These are phyloP conservation scores for Pythium utonaiense DNA, from an alignment of 352 stramenopile genomes.

Conservation along the genomic window DNA sequence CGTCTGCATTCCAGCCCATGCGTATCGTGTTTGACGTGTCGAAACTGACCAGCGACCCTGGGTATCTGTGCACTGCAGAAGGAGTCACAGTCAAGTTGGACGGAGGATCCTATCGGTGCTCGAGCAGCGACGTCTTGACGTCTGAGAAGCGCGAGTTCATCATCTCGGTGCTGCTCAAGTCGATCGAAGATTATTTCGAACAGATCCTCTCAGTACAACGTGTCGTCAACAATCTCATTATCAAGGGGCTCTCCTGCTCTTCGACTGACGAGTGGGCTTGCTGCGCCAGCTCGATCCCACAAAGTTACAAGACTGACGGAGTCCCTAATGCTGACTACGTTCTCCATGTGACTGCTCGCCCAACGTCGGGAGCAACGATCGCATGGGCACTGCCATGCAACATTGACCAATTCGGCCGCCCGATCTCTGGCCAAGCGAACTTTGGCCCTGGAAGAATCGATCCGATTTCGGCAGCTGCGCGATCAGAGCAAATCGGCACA, in stretches of 20 bases:
- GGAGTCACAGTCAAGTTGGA: slow-evolving; percentile 52
- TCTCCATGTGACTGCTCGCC: slow-evolving; percentile 70
- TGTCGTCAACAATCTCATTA: slow-evolving; percentile 59
- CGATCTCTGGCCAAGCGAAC: slow-evolving; percentile 80
- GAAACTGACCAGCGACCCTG: slow-evolving; percentile 65
- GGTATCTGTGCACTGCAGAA: slow-evolving; percentile 50
- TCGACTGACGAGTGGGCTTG: slow-evolving; percentile 56
- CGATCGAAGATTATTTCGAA: slow-evolving; percentile 58
- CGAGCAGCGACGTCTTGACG: slow-evolving; percentile 53
- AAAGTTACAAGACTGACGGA: slow-evolving; percentile 41
- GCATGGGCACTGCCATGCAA: slow-evolving; percentile 82
- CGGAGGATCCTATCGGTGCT: slow-evolving; percentile 46
- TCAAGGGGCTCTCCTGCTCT: slow-evolving; percentile 49
- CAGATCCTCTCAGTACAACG: slow-evolving; percentile 60
- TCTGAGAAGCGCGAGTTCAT: slow-evolving; percentile 68
- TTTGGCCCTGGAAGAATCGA: slow-evolving; percentile 68
- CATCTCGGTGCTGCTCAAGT: slow-evolving; percentile 57
- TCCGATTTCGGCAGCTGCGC: slow-evolving; percentile 34
- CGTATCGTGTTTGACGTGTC: slow-evolving; percentile 77
- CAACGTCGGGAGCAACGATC: slow-evolving; percentile 64
- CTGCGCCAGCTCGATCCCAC: slow-evolving; percentile 46
- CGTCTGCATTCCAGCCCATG: slow-evolving; percentile 54
- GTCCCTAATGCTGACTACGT: slow-evolving; percentile 72
- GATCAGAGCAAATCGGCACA: slow-evolving; percentile 64
- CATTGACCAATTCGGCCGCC: slow-evolving; percentile 69